Conservation (phyloP, 208 protist species). For the Endotrypanum monterogeii region DNA sequence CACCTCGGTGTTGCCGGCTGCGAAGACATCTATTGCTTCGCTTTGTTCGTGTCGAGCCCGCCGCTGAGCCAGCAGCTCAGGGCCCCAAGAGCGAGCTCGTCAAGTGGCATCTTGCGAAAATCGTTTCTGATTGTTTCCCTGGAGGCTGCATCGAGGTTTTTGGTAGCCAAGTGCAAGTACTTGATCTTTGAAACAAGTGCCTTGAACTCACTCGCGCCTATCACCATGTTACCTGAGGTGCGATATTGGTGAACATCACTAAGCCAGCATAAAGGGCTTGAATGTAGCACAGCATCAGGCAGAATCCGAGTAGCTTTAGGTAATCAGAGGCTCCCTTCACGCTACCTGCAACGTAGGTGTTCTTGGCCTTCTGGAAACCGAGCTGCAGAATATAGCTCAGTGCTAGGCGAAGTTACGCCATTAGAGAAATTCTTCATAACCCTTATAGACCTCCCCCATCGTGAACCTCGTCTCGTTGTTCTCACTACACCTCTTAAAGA, state of each 20-base stretch:
- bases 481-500: slow-evolving; percentile 80
- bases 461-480: slow-evolving; percentile 54
- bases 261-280: slow-evolving; percentile 70
- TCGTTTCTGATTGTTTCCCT: slow-evolving; percentile 71
- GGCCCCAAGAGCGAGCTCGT: slow-evolving; percentile 78
- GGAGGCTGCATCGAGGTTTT: slow-evolving; percentile 62
- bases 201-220: slow-evolving; percentile 72
- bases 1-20: background rate
- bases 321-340: slow-evolving; percentile 37
- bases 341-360: slow-evolving; percentile 34
- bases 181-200: slow-evolving; percentile 54
- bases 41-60: slow-evolving; percentile 57
- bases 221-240: slow-evolving; percentile 66
- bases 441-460: slow-evolving; percentile 61
- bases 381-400: slow-evolving; percentile 75
- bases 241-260: slow-evolving; percentile 88
- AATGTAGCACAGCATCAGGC: slow-evolving; percentile 78
- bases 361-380: slow-evolving; percentile 80
- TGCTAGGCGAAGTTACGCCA: slow-evolving; percentile 68
- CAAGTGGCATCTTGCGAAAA: slow-evolving; percentile 74
- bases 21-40: background rate
- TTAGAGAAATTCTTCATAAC: slow-evolving; percentile 49
- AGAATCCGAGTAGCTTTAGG: slow-evolving; percentile 79
- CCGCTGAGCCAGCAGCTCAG: background rate
- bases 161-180: slow-evolving; percentile 63